Base-by-base conservation (phyloP, 768 basidiomycete genomes). In the Chlorophyllum brunneum region DNA sequence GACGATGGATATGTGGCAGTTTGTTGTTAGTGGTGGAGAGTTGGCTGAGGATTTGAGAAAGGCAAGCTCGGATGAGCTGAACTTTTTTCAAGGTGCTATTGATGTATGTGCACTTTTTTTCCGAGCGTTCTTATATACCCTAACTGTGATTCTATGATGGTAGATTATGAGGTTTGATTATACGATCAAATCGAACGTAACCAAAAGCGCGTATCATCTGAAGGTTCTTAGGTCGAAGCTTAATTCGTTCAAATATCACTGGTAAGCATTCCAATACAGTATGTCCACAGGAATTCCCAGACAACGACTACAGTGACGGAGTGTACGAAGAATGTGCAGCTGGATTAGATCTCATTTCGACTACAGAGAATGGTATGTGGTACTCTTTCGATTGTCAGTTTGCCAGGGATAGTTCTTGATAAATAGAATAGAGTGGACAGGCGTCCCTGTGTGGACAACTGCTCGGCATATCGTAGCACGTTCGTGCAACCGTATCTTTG, bases 41-140 rank as follows among this genome's bases (percentile, higher is more conserved):
- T 31, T 63, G 36, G 53, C 68, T 0, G 67, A 67, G 22, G 70
- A 72, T 16, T 50, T 72, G 9, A 61, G 64, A 11, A 67, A 62
- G 52, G 67, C 70, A 13, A 26, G 34, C 6, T 20, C 23, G 9
- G 6, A 20, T 40, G 48, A 50, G 10, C 10, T 50, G 24, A 36
- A 16, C 15, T 50, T 50, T 18, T 36, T 37, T 37, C 34, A 37
- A 31, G 47, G 13, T 7, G 26, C 1, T 13, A 24, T 26, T 24
- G 47, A 48, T 34, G 47, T 48, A 16, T 9, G 36, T 40, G 24
- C 8, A 7, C 15, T 33, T 33, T 33, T 7, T 33, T 33, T 33
- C 15, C 31, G 31, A 33, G n/a, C n/a, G n/a, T n/a, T n/a, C n/a
- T n/a, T n/a, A n/a, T n/a, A n/a, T n/a, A n/a, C n/a, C n/a, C n/a